Base-by-base conservation (phyloP, 805 yeast species). In the Hanseniaspora hatyaiensis region DNA sequence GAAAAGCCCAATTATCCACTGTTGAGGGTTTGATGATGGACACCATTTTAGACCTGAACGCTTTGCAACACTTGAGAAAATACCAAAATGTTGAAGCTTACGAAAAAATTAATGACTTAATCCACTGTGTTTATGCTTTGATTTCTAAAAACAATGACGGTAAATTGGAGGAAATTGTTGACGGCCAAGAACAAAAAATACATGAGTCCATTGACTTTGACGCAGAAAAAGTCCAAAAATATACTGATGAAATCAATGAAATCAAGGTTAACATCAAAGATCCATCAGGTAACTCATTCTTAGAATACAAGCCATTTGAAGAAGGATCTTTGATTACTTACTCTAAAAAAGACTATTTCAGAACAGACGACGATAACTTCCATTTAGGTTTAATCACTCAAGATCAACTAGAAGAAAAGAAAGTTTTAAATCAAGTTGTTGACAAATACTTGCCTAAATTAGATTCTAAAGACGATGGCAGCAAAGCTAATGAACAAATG, bases 211-310 rank as follows among this genome's bases (percentile, higher is more conserved):
- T 45, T 16, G 34, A 15, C 9, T 45, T 45, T 26, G 42, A 45
- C 24, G 9, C 23, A 13, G 42, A 37, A 37, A 45, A 45, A 15
- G 49, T 45, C 15, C 22, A 37, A 13, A 45, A 45, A 19, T 45
- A 24, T 23, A 13, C 42, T 31, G 42, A 39, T 6, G 77, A 89
- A 51, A 71, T 87, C 50, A 59, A 57, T 20, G 80, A 75, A 58
- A 80, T 89, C 31, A 65, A 69, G 54, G 64, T 71, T 5, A 75
- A 72, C 47, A 67, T 85, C 22, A 70, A 72, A 63, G 98, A 92
- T 64, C 96, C 98, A 24, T 75, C 96, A 1, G 98, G 98, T 13
- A 92, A 92, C 68, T 89, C 97, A 4, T 92, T 96, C 95, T 78
- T 92, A 47, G 95, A 85, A 60, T 85, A 73, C 62, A 65, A 75